These are phyloP conservation scores for Apiospora sp. DNA, from an alignment of 2,329 filamentous ascomycete species.

Conservation along the genomic window DNA sequence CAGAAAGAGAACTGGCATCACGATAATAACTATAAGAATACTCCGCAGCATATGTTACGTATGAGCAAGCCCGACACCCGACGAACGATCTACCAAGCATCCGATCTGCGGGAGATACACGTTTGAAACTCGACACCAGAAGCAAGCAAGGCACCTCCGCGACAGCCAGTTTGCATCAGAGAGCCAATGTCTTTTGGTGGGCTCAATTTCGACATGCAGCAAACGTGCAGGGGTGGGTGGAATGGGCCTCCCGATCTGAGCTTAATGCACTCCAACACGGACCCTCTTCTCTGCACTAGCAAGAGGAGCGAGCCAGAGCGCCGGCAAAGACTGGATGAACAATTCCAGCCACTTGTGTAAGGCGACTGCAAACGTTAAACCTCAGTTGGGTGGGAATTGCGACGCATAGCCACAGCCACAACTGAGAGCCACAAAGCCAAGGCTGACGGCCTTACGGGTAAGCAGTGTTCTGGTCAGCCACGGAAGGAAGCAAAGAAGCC, in stretches of 20 bases:
- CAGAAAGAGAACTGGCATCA: too few relatives aligned
- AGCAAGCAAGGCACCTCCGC: conserved; percentile 4
- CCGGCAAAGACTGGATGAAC: not conserved
- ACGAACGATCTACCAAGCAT: not conserved
- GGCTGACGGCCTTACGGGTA: not conserved
- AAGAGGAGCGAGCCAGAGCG: not conserved
- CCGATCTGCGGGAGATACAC: too few relatives aligned
- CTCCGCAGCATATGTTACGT: too few relatives aligned
- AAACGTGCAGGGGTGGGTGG: not conserved
- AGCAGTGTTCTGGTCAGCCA: not conserved
- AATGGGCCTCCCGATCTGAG: not conserved
- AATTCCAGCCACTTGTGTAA: not conserved
- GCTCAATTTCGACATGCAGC: conserved; percentile 14
- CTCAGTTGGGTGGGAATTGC: not conserved
- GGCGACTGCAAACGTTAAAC: too few relatives aligned
- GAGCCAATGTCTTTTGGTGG: conserved; percentile 12
- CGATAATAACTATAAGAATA: too few relatives aligned
- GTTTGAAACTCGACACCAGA: conserved; percentile 7
- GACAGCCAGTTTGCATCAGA: conserved; percentile 12
- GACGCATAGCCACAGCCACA: not conserved
- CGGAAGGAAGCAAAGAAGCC: not conserved
- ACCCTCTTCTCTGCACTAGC: not conserved
- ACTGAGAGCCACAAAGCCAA: not conserved
- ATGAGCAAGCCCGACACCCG: not conserved
- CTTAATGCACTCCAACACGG: conserved; percentile 4